Base-by-base conservation (phyloP, 78 protist species). In the Polysphondylium violaceum region DNA sequence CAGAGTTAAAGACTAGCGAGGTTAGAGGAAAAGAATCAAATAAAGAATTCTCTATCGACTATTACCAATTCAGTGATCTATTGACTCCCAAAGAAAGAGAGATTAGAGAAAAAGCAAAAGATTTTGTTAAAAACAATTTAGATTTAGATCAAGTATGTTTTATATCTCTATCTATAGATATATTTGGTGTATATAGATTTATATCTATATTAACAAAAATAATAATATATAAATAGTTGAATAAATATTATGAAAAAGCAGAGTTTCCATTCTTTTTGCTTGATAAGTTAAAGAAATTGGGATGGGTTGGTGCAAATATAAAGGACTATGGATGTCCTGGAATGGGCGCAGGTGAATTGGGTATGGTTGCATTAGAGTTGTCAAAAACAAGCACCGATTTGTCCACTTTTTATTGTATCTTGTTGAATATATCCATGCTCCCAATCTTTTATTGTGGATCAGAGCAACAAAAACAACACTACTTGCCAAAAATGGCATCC, bases 391-490 rank as follows among this genome's bases (percentile, higher is more conserved):
- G 74, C 17, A 61, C 91, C 12, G 91, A 83, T 69, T 31, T 83
- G 14, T 36, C 91, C 43, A 59, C 73, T 0, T 83, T 83, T 33
- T 83, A 19, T 71, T 1, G 43, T 9, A 83, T 83, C 3, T 36
- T 83, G 12, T 67, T 68, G 6, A 83, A 74, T 29, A 83, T 83
- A 4, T 38, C 91, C 40, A 98, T 98, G 99, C 72, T 88, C 43
- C 97, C 99, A 17, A 98, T 98, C 60, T 86, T 74, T 50, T 64
- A 55, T 31, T 96, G 73, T 68, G 99, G 98, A 16, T 69, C 93
- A 0, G 98, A 96, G 58, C 97, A 43, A 67, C 97, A 96, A 69
- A 73, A 87, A 56, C 59, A 95, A 73, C 86, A 86, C 86, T 98
- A 88, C 59, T 91, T 98, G 19, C 99, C 99, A 29, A 25, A 64